Evolutionary conservation across 148 eudicot genomes (phyloP), one percentile per base, ranked within the genome.

Genomic region (Diospyros lotus): DNA sequence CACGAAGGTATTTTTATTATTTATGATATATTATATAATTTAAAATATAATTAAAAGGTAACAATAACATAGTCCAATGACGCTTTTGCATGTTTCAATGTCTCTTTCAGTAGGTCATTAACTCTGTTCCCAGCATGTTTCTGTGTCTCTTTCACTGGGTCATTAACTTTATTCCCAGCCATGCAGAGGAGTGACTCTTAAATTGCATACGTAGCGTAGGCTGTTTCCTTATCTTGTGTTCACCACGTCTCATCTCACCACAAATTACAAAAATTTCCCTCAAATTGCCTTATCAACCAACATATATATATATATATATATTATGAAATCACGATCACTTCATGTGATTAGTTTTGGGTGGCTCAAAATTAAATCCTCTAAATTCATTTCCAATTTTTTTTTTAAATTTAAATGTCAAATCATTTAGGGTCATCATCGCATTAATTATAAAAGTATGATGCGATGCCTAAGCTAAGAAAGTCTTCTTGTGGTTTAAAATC

Each of bases 151-250:
- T 43, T 66, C 38, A 14, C 42, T 7, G 11, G 5, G 42, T 38
- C 28, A 28, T 28, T 28, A 38, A 7, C 40, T 41, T n/a, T 64
- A 1, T 6, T 64, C 28, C n/a, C 67, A 42, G 14, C 67, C 52
- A 66, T 66, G 69, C 51, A 43, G 18, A 66, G 52, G 53, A 66
- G 69, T 66, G 69, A 44, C 69, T 66, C 69, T 3, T 44, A 66
- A 15, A 66, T 43, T 66, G 69, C 4, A 66, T 66, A 66, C 69
- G 69, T 66, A 66, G 69, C 69, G 15, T 44, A 38, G 51, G 51
- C 44, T 52, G 0, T 28, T 3, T 15, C 18, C 69, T 44, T 66
- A 44, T 14, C 43, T 66, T 6, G 43, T 28, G 5, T 9, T 38
- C 8, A 0, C 38, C 14, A 39, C 41, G 5, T 64, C 44, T 4